Percentiles rank a stretch among this genome's conserved stretches.
Conservation (phyloP, 2,329 filamentous ascomycete species). For the Zopfia rhizophila region DNA sequence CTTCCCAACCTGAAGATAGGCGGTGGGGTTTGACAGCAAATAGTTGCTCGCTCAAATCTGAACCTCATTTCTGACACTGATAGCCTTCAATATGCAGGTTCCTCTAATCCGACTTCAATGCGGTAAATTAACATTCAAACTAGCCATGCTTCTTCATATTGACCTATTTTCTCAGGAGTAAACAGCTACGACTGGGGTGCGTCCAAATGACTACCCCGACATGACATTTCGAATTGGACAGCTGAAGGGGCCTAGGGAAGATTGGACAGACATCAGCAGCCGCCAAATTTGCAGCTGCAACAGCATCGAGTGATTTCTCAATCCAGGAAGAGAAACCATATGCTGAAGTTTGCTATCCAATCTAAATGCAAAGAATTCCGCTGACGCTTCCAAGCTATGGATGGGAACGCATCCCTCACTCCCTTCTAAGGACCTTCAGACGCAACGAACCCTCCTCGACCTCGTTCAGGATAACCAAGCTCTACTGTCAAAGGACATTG, state of each 20-base stretch:
- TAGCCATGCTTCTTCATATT: constrained; percentile 26
- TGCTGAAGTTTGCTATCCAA: constrained; percentile 74
- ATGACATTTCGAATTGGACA: constrained; percentile 27
- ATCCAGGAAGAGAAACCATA: constrained; percentile 92
- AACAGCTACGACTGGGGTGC: constrained; percentile 98
- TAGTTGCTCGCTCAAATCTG: background rate
- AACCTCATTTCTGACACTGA: constrained; percentile 6
- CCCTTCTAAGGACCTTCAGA: constrained; percentile 87
- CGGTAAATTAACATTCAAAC: constrained; percentile 55
- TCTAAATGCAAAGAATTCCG: background rate
- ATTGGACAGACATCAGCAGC: constrained; percentile 86
- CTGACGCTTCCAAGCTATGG: constrained; percentile 75
- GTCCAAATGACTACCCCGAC: constrained; percentile 37
- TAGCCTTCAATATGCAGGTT: constrained; percentile 58
- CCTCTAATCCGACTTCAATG: constrained; percentile 87
- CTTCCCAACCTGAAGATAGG: no score
- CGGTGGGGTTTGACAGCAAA: no score
- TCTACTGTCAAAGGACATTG: constrained; percentile 78
- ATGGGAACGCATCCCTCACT: constrained; percentile 99
- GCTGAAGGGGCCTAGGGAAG: constrained; percentile 70
- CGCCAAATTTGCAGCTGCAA: constrained; percentile 88
- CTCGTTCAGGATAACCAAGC: constrained; percentile 87
- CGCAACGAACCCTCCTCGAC: constrained; percentile 86
- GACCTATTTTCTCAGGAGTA: constrained; percentile 71
- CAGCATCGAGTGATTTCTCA: constrained; percentile 76